phyloP scores from a whole-genome alignment of 139 green algal genomes.

The Bryopsis sp. region DNA sequence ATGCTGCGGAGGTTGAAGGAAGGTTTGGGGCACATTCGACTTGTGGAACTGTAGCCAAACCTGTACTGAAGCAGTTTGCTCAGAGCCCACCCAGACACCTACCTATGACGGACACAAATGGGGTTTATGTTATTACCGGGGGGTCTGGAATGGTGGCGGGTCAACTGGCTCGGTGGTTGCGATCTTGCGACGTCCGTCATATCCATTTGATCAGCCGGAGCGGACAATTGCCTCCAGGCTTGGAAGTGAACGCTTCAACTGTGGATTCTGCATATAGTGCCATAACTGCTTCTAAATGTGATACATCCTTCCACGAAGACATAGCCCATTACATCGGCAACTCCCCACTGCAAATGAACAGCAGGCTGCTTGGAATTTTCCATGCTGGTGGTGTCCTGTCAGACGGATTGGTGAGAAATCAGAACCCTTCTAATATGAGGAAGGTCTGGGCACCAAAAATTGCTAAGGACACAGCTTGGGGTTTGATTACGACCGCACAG shows the following conservation, averaged over 20 bases:
- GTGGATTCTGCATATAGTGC: background rate
- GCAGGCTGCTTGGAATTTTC: no score
- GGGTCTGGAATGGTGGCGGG: conserved; percentile 60
- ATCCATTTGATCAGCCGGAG: conserved; percentile 42
- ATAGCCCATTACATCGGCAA: no score
- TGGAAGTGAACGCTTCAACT: background rate
- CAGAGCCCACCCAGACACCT: background rate
- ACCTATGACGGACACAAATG: background rate
- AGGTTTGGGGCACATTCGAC: background rate
- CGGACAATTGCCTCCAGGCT: conserved; percentile 25
- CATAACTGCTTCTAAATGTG: conserved; percentile 12
- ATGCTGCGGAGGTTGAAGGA: background rate
- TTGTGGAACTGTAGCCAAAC: background rate
- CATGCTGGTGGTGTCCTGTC: conserved; percentile 65
- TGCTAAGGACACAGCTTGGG: conserved; percentile 15
- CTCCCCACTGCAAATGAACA: no score
- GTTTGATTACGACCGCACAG: background rate
- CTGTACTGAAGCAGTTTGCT: background rate
- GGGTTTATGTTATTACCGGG: conserved; percentile 41
- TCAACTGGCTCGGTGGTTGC: conserved; percentile 51
- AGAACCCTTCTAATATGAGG: conserved; percentile 32
- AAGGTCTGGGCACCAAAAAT: conserved; percentile 40
- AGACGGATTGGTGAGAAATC: conserved; percentile 54
- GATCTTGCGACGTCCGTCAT: conserved; percentile 22
- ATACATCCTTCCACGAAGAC: conserved; percentile 6